phyloP scores from a whole-genome alignment of 495 filamentous ascomycete genomes.

The Aspergillus ellipticus region DNA sequence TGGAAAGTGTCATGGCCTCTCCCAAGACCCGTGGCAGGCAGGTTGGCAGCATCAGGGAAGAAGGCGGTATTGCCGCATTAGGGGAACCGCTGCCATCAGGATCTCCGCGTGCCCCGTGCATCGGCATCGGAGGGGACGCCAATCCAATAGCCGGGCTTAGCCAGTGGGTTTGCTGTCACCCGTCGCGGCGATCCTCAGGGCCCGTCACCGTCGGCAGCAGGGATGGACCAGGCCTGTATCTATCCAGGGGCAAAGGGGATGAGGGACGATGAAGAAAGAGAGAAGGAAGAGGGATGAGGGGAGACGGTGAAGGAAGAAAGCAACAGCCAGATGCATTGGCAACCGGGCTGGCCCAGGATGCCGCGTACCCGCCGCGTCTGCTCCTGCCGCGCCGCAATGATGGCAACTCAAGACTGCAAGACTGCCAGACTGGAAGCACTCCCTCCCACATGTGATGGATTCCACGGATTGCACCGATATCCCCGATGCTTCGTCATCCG shows the following conservation, averaged over 20 bases:
- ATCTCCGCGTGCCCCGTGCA: background rate
- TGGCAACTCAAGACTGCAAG: too few relatives aligned
- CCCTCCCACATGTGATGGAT: background rate
- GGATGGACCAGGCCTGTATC: background rate
- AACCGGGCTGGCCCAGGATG: too few relatives aligned
- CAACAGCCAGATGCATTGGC: background rate
- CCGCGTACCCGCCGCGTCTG: too few relatives aligned
- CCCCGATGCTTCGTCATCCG: slow-evolving; percentile 1
- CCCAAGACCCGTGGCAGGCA: too few relatives aligned
- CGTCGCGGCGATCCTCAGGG: background rate
- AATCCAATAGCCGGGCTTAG: background rate
- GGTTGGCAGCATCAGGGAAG: background rate
- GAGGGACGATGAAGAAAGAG: background rate
- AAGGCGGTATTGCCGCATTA: background rate
- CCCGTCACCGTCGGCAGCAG: background rate
- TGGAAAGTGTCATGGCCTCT: too few relatives aligned
- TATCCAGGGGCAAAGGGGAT: too few relatives aligned
- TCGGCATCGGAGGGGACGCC: background rate
- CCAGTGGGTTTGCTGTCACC: background rate
- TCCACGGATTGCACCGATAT: background rate
- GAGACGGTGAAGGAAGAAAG: background rate
- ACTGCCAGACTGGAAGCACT: too few relatives aligned
- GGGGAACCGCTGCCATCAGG: background rate
- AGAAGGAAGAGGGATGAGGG: too few relatives aligned
- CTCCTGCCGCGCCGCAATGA: too few relatives aligned